These are phyloP conservation scores for Fragosphaeria purpurea DNA, from an alignment of 2,329 filamentous ascomycete genomes.

Conservation along the genomic window DNA sequence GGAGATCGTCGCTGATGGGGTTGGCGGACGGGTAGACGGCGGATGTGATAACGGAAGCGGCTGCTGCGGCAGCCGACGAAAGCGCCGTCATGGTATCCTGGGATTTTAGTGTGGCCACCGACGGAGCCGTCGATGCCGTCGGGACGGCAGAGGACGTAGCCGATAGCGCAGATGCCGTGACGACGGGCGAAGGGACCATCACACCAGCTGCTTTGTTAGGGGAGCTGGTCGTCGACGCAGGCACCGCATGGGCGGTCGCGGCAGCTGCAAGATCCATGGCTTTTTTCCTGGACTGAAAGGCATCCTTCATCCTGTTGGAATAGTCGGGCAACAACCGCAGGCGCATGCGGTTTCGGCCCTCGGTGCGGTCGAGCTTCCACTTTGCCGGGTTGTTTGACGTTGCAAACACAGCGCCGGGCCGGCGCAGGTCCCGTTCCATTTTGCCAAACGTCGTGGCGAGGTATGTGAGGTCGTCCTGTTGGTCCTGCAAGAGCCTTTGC, in stretches of 20 bases:
- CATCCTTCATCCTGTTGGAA: conserved; percentile 48
- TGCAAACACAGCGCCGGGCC: conserved; percentile 73
- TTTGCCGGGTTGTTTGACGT: conserved; percentile 43
- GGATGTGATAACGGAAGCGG: no score
- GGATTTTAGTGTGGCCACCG: no score
- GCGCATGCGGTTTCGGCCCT: conserved; percentile 91
- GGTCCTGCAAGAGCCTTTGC: conserved; percentile 80
- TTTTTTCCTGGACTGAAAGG: conserved; percentile 68
- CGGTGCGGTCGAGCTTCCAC: conserved; percentile 92
- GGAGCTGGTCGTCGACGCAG: no score
- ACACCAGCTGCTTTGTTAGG: no score
- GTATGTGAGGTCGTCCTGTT: conserved; percentile 80
- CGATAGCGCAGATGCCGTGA: no score
- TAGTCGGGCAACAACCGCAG: conserved; percentile 75
- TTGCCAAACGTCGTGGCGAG: conserved; percentile 65
- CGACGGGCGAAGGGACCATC: no score
- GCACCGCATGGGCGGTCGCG: neutral
- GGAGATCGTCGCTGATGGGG: neutral
- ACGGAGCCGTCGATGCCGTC: no score
- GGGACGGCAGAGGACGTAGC: neutral
- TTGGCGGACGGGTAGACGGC: no score
- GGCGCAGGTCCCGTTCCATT: conserved; percentile 66
- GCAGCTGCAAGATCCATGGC: conserved; percentile 10
- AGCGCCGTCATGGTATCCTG: no score
- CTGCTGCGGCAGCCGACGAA: no score